Evolutionary conservation across 1,284 basidiomycete species (phyloP).

Genomic region (Puccinia polysora): DNA sequence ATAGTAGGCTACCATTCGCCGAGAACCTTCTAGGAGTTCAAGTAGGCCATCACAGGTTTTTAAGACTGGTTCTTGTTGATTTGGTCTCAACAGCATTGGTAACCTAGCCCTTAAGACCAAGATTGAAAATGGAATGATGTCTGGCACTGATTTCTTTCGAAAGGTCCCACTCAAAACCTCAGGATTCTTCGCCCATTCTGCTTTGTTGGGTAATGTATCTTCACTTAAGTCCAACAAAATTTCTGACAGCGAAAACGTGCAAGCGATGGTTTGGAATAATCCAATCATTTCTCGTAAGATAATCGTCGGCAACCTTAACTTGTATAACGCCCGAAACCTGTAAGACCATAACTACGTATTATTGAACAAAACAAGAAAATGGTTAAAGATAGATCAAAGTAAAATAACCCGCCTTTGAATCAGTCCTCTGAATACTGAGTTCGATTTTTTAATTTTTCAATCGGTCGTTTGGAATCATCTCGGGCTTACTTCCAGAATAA

Average conservation of each 20-base stretch:
- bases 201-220: neutral
- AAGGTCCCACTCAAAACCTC: neutral
- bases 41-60: conserved; percentile 14
- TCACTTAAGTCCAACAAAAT: conserved; percentile 1
- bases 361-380: neutral
- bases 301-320: neutral
- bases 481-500: conserved; percentile 17
- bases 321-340: conserved; percentile 2
- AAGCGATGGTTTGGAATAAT: conserved; percentile 8
- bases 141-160: neutral
- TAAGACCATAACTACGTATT: conserved; percentile 16
- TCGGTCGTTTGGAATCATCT: neutral
- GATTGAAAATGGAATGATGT: conserved; percentile 27
- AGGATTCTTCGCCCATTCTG: too few species aligned
- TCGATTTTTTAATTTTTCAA: neutral
- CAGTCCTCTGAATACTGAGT: neutral
- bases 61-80: neutral
- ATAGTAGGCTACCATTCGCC: conserved; percentile 7
- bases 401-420: neutral
- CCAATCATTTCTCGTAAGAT: conserved; percentile 1
- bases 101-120: conserved; percentile 10
- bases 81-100: neutral
- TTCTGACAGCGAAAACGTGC: conserved; percentile 7
- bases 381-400: neutral
- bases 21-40: conserved; percentile 19